Conservation (phyloP, 2,329 filamentous ascomycete species). For the Cordyceps cateniannulata region DNA sequence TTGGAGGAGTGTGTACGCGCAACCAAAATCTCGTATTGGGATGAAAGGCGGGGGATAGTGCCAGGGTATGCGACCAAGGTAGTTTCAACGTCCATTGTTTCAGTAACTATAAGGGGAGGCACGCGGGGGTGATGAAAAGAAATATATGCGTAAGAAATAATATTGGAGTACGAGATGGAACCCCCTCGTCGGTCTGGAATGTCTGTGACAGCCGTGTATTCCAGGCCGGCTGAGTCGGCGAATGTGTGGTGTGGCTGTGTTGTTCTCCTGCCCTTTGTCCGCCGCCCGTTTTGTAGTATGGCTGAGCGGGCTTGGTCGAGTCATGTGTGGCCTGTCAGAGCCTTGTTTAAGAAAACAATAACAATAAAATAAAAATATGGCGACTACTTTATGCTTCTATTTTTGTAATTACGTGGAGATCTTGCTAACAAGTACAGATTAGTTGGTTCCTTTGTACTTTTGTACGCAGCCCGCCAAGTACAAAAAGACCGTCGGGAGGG, state of each 20-base stretch:
- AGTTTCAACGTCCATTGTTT: neutral
- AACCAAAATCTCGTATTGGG: constrained; percentile 4
- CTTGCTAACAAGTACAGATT: no score
- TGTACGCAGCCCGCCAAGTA: no score
- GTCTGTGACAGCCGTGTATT: no score
- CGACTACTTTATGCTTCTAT: neutral
- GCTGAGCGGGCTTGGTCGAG: neutral
- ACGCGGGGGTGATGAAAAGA: no score
- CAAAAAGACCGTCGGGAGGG: no score
- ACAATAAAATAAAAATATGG: no score
- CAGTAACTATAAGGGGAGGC: neutral
- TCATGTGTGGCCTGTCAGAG: neutral
- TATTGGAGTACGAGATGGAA: neutral
- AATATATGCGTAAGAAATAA: no score
- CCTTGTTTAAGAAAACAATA: no score
- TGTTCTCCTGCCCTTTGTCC: neutral
- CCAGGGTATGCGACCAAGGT: neutral
- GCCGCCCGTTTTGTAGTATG: neutral
- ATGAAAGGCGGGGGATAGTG: neutral
- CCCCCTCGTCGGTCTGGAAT: no score
- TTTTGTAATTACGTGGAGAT: neutral
- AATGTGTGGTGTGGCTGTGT: neutral
- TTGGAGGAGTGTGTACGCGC: neutral
- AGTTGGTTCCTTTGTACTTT: no score
- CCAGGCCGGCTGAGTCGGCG: neutral